Base-by-base conservation (phyloP, 2,329 filamentous ascomycete genomes). In the Nigrograna mackinnonii region DNA sequence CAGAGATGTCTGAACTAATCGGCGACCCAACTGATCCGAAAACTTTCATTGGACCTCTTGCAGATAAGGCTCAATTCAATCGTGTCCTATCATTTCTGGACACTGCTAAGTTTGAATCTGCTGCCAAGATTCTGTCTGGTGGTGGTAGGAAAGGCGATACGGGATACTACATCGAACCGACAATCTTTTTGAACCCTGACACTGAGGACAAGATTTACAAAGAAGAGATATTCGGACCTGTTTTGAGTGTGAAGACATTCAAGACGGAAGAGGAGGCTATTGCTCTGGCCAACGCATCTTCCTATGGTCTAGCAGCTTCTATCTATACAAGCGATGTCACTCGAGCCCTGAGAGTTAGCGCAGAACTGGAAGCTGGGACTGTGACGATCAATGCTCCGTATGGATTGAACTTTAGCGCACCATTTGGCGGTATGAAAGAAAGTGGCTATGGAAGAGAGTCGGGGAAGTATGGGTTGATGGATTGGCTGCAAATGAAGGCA, bases 301-400 rank as follows among this genome's bases (percentile, higher is more conserved):
- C 9, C 9, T 28, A 28, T 28, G 24, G 24, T 28, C 24, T 28
- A 28, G 24, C 9, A 9, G 24, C 24, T 28, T 9, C 24, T n/a
- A 28, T 28, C 4, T 80, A 75, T 72, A 74, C 72, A 0, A 70
- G 66, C 26, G 75, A 80, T 49, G 35, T 75, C 21, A 65, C 52
- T 26, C 64, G 66, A 17, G 77, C 74, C 2, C 63, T 74, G 56
- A 55, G 62, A 4, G 71, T 79, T 34, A 73, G 69, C 5, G 57
- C 58, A 22, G 55, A 62, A 18, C 54, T 80, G 14, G 63, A 75
- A 45, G 71, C 76, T 7, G 78, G 78, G 5, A 76, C 58, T 30
- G 73, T 79, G 11, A 79, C 72, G 62, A 64, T 79, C 43, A 80
- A 80, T 28, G n/a, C 9, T 28, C n/a, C 9, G 24, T 9, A n/a